phyloP scores from a whole-genome alignment of 352 stramenopile species.

The Globisporangium ultimum region DNA sequence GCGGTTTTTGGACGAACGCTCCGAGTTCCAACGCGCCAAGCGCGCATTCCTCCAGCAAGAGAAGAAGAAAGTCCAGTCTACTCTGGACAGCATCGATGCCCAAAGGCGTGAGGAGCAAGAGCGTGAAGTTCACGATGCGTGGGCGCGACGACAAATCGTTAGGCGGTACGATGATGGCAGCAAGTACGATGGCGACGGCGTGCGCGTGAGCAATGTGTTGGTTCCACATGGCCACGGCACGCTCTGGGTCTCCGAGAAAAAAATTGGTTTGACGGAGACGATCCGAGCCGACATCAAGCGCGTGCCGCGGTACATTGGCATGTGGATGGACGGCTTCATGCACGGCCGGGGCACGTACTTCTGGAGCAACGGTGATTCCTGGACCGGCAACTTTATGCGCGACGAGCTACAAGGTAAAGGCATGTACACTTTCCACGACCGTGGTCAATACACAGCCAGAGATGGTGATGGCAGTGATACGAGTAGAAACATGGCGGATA shows the following conservation, averaged over 20 bases:
- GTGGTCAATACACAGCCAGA: conserved; percentile 3
- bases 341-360: conserved; percentile 55
- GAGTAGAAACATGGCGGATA: conserved; percentile 9
- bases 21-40: conserved; percentile 47
- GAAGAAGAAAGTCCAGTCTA: conserved; percentile 30
- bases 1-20: conserved; percentile 42
- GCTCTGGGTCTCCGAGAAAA: conserved; percentile 46
- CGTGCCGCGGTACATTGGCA: conserved; percentile 38
- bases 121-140: conserved; percentile 26
- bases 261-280: conserved; percentile 15
- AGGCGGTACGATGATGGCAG: conserved; percentile 59
- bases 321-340: conserved; percentile 59
- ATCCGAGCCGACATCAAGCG: conserved; percentile 39
- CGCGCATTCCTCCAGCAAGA: conserved; percentile 34
- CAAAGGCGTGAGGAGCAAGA: conserved; percentile 29
- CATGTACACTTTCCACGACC: conserved; percentile 29
- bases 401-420: conserved; percentile 65
- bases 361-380: conserved; percentile 53
- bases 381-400: conserved; percentile 53
- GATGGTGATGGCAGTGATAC: conserved; percentile 12
- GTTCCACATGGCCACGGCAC: conserved; percentile 58
- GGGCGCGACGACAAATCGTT: conserved; percentile 47
- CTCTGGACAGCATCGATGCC: conserved; percentile 32
- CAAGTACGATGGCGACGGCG: conserved; percentile 68
- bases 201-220: conserved; percentile 32